Base-by-base conservation (phyloP, 495 filamentous ascomycete genomes). In the Xylaria acuta region DNA sequence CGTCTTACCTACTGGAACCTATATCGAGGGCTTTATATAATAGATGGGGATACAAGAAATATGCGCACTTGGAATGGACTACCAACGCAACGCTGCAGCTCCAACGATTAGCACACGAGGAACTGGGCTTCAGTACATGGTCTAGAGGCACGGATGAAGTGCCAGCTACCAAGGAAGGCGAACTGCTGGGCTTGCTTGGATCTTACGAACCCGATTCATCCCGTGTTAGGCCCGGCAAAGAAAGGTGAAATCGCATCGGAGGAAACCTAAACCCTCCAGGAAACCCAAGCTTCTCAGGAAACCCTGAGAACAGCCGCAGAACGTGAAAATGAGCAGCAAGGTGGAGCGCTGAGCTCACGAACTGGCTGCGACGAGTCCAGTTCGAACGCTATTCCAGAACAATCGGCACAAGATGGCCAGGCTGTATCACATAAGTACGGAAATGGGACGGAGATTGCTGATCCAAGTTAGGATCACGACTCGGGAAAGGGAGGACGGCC, bases 1-100 rank as follows among this genome's bases (percentile, higher is more conserved):
- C 51, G 3, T 72, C 69, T 0, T 64, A 54, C 22, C 1, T 63
- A 0, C 14, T 72, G 1, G 73, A 75, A 27, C 69, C 73, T 0
- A 4, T 56, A 20, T 59, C 54, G 3, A 36, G 58, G 0, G 49
- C 9, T 8, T 43, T 71, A 0, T 30, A 59, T 12, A 56, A 34
- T 2, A 16, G 22, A 9, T 30, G 53, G 8, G 54, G 41, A 0
- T 45, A 67, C 5, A 43, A 41, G 14, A 43, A 34, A 14, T 75
- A 67, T 43, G 25, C 47, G 1, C 49, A 68, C 38, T 30, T 74
- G 25, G 74, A 74, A 41, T 75, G 74, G 74, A 56, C 4, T 4
- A 56, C 25, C 14, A 14, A 30, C 3, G 11, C 53, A 4, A 30
- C 53, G 14, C 11, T 56, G 27, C 53, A 56, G 25, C 25, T 56